Percentiles rank a stretch among this genome's conserved stretches.
Evolutionary conservation across 345 rosid genomes (phyloP).

Genomic region (rapeseed (Brassica napus)): Da-Ae NC_063450.1:27379001-27379500

Average conservation of each 20-base stretch:
- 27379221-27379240: slow-evolving; percentile 59
- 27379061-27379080: slow-evolving; percentile 26
- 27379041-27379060: slow-evolving; percentile 32
- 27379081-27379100: not conserved
- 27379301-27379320: slow-evolving; percentile 78
- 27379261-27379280: slow-evolving; percentile 78
- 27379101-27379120: slow-evolving; percentile 27
- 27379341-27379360: slow-evolving; percentile 93
- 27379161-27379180: slow-evolving; percentile 25
- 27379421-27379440: slow-evolving; percentile 1
- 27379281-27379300: slow-evolving; percentile 98
- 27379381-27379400: slow-evolving; percentile 98
- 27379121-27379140: slow-evolving; percentile 35
- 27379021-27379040: slow-evolving; percentile 26
- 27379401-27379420: slow-evolving; percentile 68
- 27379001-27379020: slow-evolving; percentile 21
- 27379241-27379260: slow-evolving; percentile 89
- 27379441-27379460: slow-evolving; percentile 11
- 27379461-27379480: slow-evolving; percentile 3
- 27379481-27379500: too few species aligned
- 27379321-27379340: slow-evolving; percentile 81
- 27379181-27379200: slow-evolving; percentile 36
- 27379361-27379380: slow-evolving; percentile 89
- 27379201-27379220: not conserved
- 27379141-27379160: slow-evolving; percentile 4